These are phyloP conservation scores for Discostella stelligeroides DNA, from an alignment of 108 stramenopile species.

Conservation along the genomic window DNA sequence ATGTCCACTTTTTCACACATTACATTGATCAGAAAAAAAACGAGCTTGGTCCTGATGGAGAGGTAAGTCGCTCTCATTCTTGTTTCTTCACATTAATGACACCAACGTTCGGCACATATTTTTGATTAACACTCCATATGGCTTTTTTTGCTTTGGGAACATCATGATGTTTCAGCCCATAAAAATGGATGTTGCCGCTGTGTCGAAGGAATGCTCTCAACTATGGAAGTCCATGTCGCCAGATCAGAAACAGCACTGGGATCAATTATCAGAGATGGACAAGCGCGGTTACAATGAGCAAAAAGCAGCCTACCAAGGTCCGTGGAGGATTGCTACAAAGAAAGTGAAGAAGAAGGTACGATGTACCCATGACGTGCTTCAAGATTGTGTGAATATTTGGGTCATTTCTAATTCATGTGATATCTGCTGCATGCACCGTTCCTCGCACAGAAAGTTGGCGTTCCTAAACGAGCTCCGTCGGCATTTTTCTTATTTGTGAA, in stretches of 20 bases:
- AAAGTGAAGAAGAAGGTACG: slow-evolving; percentile 39
- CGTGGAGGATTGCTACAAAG: slow-evolving; percentile 35
- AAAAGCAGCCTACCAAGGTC: slow-evolving; percentile 38
- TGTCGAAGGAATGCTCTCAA: slow-evolving; percentile 34
- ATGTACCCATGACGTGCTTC: neutral
- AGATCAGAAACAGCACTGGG: slow-evolving; percentile 54
- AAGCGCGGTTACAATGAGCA: slow-evolving; percentile 51
- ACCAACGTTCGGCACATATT: too few relatives aligned
- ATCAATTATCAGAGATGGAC: slow-evolving; percentile 41
- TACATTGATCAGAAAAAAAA: slow-evolving; percentile 37
- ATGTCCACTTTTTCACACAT: slow-evolving; percentile 57
- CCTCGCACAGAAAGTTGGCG: slow-evolving; percentile 55
- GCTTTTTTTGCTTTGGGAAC: neutral
- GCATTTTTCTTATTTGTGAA: slow-evolving; percentile 60
- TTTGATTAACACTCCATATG: too few relatives aligned
- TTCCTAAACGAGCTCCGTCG: slow-evolving; percentile 59
- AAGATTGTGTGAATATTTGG: too few relatives aligned
- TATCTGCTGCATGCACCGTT: too few relatives aligned
- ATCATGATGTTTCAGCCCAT: slow-evolving; percentile 12
- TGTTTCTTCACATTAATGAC: too few relatives aligned
- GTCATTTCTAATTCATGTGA: too few relatives aligned
- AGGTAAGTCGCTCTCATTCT: too few relatives aligned
- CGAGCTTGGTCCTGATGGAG: slow-evolving; percentile 26
- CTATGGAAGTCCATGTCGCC: slow-evolving; percentile 46
- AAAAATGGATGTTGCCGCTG: slow-evolving; percentile 12